Percentiles rank a stretch among this genome's conserved stretches.
phyloP scores from a whole-genome alignment of 1,284 basidiomycete species.

The Rhodotorula sp. region DNA sequence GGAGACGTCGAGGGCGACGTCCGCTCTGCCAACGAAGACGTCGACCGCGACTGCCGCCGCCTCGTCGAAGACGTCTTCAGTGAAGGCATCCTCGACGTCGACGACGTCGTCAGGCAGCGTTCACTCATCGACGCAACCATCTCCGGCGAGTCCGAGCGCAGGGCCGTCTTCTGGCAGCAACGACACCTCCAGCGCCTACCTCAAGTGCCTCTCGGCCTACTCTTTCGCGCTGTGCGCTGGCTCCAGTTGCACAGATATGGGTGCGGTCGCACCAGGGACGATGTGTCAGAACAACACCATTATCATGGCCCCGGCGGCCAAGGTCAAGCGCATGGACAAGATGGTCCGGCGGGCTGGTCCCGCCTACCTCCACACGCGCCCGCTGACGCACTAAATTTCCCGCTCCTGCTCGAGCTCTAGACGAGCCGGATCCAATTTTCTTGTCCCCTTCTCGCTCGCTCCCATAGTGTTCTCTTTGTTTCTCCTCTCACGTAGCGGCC shows the following conservation, averaged over 20 bases:
- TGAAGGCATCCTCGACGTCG: background rate
- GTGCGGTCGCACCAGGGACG: constrained; percentile 34
- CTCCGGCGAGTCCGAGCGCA: no score
- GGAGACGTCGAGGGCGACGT: background rate
- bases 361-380: background rate
- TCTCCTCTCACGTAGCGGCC: background rate
- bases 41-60: background rate
- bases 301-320: constrained; percentile 5
- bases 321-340: constrained; percentile 1
- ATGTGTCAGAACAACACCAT: constrained; percentile 22
- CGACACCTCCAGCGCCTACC: background rate
- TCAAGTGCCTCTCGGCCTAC: constrained; percentile 22
- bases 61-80: background rate
- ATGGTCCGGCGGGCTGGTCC: constrained; percentile 3
- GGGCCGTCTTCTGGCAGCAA: background rate
- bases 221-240: constrained; percentile 32
- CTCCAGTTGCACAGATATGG: constrained; percentile 30
- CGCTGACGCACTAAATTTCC: background rate
- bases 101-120: background rate
- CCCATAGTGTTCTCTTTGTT: no score
- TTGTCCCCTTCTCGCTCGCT: background rate
- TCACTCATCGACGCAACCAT: background rate
- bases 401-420: background rate
- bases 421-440: no score
- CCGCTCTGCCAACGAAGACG: background rate